These are phyloP conservation scores for Aureobasidium sp. DNA, from an alignment of 2,329 filamentous ascomycete genomes.

Conservation along the genomic window DNA sequence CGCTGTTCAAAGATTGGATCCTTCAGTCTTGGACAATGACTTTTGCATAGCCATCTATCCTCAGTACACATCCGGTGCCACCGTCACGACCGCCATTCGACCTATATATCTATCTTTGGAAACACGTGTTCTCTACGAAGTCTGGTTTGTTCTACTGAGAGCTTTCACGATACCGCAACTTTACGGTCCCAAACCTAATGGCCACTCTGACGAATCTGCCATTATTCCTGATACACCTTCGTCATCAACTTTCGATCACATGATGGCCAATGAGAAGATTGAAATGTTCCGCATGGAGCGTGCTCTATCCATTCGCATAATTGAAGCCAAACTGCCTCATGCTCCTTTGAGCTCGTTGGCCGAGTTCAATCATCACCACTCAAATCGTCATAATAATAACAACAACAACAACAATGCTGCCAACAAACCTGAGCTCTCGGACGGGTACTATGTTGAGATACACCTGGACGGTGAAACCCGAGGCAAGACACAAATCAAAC, in stretches of 20 bases:
- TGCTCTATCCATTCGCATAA: slow-evolving; percentile 49
- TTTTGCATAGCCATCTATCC: slow-evolving; percentile 94
- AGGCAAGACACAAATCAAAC: slow-evolving; percentile 64
- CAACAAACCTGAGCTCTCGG: slow-evolving; percentile 23
- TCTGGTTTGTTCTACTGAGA: slow-evolving; percentile 88
- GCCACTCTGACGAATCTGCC: neutral
- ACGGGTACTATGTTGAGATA: slow-evolving; percentile 72
- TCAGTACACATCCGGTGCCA: slow-evolving; percentile 71
- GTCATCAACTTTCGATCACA: slow-evolving; percentile 16
- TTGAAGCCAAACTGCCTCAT: slow-evolving; percentile 43
- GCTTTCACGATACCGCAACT: slow-evolving; percentile 89
- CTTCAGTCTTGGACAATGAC: slow-evolving; percentile 83
- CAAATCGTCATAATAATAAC: slow-evolving; percentile 11
- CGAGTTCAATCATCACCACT: slow-evolving; percentile 14
- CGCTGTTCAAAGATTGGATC: slow-evolving; percentile 82
- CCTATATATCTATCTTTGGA: slow-evolving; percentile 86
- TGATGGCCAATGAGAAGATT: slow-evolving; percentile 31
- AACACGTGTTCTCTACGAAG: slow-evolving; percentile 83
- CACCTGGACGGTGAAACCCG: slow-evolving; percentile 72
- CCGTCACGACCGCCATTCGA: slow-evolving; percentile 61
- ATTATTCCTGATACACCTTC: slow-evolving; percentile 33
- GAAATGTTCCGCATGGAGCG: slow-evolving; percentile 63
- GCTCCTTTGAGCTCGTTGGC: slow-evolving; percentile 7
- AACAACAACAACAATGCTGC: slow-evolving; percentile 2
- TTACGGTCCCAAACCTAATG: slow-evolving; percentile 54